Evolutionary conservation across 768 basidiomycete genomes (phyloP).

Genomic region (Naganishia antarctica): DNA sequence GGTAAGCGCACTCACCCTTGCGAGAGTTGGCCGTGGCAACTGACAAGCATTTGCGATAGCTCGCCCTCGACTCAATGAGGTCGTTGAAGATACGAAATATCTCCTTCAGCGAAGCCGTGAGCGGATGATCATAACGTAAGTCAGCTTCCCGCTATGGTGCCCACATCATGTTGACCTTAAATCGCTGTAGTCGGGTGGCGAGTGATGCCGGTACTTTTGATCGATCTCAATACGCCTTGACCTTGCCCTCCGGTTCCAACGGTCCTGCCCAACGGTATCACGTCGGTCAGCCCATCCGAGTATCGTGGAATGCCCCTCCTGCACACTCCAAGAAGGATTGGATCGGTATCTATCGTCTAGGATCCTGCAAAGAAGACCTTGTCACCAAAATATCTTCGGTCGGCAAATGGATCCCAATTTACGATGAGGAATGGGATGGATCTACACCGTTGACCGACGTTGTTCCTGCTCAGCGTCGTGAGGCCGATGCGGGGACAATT

Average conservation of each 20-base stretch:
- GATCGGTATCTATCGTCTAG: slow-evolving; percentile 76
- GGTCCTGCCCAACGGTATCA: slow-evolving; percentile 59
- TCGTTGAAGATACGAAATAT: slow-evolving; percentile 87
- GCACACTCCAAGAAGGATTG: slow-evolving; percentile 88
- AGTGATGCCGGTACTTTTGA: slow-evolving; percentile 76
- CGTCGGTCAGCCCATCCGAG: slow-evolving; percentile 79
- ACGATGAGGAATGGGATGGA: slow-evolving; percentile 89
- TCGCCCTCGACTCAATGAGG: slow-evolving; percentile 78
- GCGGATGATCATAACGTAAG: slow-evolving; percentile 84
- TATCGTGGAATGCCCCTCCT: slow-evolving; percentile 80
- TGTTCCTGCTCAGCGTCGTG: slow-evolving; percentile 28
- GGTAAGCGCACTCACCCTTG: slow-evolving; percentile 57
- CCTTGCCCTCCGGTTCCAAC: slow-evolving; percentile 56
- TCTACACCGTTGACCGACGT: slow-evolving; percentile 57
- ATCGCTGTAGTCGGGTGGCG: slow-evolving; percentile 62
- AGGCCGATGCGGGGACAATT: slow-evolving; percentile 56
- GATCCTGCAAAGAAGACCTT: slow-evolving; percentile 74
- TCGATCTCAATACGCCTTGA: slow-evolving; percentile 69
- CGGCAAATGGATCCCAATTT: slow-evolving; percentile 89
- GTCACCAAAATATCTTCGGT: slow-evolving; percentile 79
- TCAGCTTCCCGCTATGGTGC: no score
- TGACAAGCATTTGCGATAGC: slow-evolving; percentile 53
- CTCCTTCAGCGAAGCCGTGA: slow-evolving; percentile 86
- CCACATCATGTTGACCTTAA: neutral
- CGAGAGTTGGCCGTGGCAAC: neutral